phyloP scores from a whole-genome alignment of 1,284 basidiomycete species.

The Malassezia pachydermatis region DNA sequence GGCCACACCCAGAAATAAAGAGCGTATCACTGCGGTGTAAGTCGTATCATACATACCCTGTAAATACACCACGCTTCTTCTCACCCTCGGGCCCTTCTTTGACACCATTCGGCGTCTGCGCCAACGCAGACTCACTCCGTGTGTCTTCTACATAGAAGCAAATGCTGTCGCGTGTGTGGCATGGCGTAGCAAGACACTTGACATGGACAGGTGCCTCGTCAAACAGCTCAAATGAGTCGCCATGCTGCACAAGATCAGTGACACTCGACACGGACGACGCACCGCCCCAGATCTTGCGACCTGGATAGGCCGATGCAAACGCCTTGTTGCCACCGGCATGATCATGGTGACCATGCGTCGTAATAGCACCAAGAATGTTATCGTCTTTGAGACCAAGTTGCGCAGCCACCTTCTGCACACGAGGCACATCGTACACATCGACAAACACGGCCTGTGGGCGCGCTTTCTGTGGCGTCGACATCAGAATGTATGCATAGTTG shows the following conservation, averaged over 20 bases:
- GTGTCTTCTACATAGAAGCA: conserved; percentile 68
- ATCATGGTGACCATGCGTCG: conserved; percentile 53
- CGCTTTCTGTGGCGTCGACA: conserved; percentile 21
- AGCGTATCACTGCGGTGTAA: conserved; percentile 62
- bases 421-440: conserved; percentile 71
- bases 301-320: conserved; percentile 55
- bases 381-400: conserved; percentile 50
- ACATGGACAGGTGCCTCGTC: conserved; percentile 24
- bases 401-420: conserved; percentile 62
- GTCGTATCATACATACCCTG: conserved; percentile 54
- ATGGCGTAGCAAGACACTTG: conserved; percentile 65
- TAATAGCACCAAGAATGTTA: conserved; percentile 45
- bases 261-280: conserved; percentile 62
- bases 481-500: conserved; percentile 47
- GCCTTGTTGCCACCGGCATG: conserved; percentile 75
- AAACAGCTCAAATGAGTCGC: conserved; percentile 24
- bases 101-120: not conserved
- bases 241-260: conserved; percentile 58
- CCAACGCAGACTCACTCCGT: not conserved
- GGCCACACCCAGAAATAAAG: conserved; percentile 84
- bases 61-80: conserved; percentile 68
- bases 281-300: conserved; percentile 71
- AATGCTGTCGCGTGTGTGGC: conserved; percentile 93
- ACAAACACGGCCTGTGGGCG: conserved; percentile 37
- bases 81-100: conserved; percentile 52